Evolutionary conservation across 163 green algal species (phyloP), one percentile per base, ranked within the genome.

Genomic region (Chlamydomonas reinhardtii): DNA sequence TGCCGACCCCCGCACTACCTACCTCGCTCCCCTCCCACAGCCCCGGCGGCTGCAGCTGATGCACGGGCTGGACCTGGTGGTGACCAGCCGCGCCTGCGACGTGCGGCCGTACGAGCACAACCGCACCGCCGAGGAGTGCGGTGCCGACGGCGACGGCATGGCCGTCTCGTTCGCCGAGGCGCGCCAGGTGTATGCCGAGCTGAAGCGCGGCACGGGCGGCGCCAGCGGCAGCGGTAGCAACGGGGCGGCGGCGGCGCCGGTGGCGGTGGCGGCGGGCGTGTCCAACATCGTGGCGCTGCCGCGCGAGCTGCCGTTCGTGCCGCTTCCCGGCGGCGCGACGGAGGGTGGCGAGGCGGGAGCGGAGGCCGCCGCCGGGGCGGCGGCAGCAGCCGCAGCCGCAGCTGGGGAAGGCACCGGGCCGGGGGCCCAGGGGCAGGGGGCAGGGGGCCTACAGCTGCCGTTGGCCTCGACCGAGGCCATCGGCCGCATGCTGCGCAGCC

Each of bases 71-170:
- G 71, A 88, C 5, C 81, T 91, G 43, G 82, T 91, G 25, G 75
- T 73, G 22, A 88, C 87, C 24, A 81, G 56, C 43, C 82, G 76
- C 65, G 74, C 82, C 15, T 89, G 87, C 62, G 70, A 86, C 8
- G 75, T 87, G 25, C 39, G 86, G 27, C 54, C 65, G 5, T 87
- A 90, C n/a, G 86, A 90, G 74, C 78, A 84, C 86, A 84, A 17
- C 61, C 70, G 69, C 11, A 82, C 74, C 2, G 87, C 80, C 2
- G 74, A 88, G 80, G 80, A 88, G 74, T 71, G 88, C 11, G 81
- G 59, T 32, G 81, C 74, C 2, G 84, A 92, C 56, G 89, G 83
- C 11, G 89, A 92, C 52, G 89, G 89, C 75, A 92, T 92, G 89
- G 84, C 84, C 12, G 79, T 92, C 2, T 83, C 83, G 19, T 16